phyloP scores from a whole-genome alignment of 768 basidiomycete genomes.

The Naematelia encephala region DNA sequence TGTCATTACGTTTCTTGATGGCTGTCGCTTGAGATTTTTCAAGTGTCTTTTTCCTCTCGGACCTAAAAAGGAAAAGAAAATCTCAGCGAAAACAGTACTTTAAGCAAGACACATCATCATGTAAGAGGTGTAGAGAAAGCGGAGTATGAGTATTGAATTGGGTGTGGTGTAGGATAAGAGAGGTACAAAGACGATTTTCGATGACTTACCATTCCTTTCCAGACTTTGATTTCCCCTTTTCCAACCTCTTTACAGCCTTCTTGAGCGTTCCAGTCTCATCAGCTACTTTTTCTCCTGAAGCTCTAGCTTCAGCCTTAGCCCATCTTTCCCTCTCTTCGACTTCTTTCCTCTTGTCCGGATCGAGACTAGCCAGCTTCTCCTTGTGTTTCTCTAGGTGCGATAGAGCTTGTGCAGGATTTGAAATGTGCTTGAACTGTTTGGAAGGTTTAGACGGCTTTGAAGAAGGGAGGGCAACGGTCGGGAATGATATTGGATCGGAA shows the following conservation, averaged over 20 bases:
- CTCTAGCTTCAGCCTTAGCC: constrained; percentile 80
- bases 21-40: constrained; percentile 70
- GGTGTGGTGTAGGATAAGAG: no score
- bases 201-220: constrained; percentile 54
- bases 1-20: constrained; percentile 85
- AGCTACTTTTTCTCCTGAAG: constrained; percentile 85
- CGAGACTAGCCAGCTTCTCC: constrained; percentile 68
- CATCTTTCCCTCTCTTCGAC: constrained; percentile 81
- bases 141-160: no score
- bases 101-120: no score
- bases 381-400: constrained; percentile 72
- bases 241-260: constrained; percentile 88
- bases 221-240: constrained; percentile 80
- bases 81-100: no score
- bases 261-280: constrained; percentile 82
- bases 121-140: not conserved
- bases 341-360: constrained; percentile 76
- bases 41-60: constrained; percentile 76
- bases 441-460: constrained; percentile 51
- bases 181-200: not conserved
- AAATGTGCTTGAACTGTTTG: constrained; percentile 67
- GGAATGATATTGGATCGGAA: constrained; percentile 67
- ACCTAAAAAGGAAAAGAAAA: constrained; percentile 58
- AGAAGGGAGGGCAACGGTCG: constrained; percentile 57
- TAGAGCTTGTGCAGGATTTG: constrained; percentile 77